Base-by-base conservation (phyloP, 2,329 filamentous ascomycete genomes). In the Lojkania enalia region DNA sequence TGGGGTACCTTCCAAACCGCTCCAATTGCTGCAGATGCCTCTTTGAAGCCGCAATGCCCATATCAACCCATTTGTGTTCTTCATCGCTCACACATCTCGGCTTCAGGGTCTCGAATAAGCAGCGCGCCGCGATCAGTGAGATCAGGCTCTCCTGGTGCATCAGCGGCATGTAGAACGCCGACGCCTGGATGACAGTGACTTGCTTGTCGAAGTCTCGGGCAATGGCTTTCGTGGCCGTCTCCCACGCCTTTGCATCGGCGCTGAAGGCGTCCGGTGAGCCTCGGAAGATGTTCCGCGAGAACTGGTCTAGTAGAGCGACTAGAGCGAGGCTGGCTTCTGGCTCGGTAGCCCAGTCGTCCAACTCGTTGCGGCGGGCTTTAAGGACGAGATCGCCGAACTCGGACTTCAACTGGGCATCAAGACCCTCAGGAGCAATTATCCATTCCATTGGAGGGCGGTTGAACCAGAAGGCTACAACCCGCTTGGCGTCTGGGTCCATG, bases 251-350 rank as follows among this genome's bases (percentile, higher is more conserved):
- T 35, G 15, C 38, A 35, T 51, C 49, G 18, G 45, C 42, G 20
- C 27, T 49, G 20, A 51, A 51, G 12, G 47, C 47, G 19, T 50
- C 47, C 2, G 39, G 14, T 7, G 49, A 43, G 38, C 49, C 49
- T 23, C 49, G 49, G 35, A 52, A 52, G 16, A 52, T 21, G 39
- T 52, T 52, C 3, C 49, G 49, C 25, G 49, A 49, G 32, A 52
- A 52, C 27, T 52, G 49, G 35, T 52, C 49, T 3, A 52, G 46
- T 6, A 52, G 20, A 2, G 25, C 42, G 18, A 52, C 49, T 12
- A 52, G 42, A 25, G 49, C 49, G 23, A 52, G 32, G 32, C 46
- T 52, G 15, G 27, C 21, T 31, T 49, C 46, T 2, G 46, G 38
- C 18, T 42, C 13, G 21, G 35, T 14, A 18, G 35, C 33, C 49